Conservation (phyloP, 1,139 yeast genomes). For the Diutina rugosa region DNA sequence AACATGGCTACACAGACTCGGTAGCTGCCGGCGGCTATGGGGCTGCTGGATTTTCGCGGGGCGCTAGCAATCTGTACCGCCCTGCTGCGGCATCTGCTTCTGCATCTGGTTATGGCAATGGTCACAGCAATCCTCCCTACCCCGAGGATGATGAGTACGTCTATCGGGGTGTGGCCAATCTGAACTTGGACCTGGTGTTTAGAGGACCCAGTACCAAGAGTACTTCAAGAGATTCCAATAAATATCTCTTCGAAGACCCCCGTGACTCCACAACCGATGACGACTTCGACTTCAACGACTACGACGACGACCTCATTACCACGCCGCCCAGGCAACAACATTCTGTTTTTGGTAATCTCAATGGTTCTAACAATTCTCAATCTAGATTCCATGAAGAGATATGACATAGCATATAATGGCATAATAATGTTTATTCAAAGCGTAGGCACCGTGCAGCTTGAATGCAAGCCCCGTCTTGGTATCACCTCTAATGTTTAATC, state of each 20-base stretch:
- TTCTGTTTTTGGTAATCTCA: not conserved
- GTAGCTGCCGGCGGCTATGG: constrained; percentile 7
- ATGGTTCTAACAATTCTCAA: constrained; percentile 9
- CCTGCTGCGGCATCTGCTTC: constrained; percentile 9
- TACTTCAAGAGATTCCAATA: not conserved
- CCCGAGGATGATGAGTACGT: constrained; percentile 21
- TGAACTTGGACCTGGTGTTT: constrained; percentile 31
- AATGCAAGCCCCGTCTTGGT: not conserved
- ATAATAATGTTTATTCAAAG: not conserved
- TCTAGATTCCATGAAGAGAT: constrained; percentile 14
- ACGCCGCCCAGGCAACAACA: not conserved
- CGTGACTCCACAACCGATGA: constrained; percentile 6
- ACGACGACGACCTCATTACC: not conserved
- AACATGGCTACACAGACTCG: constrained; percentile 6
- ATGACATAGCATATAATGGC: constrained; percentile 3
- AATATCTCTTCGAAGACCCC: constrained; percentile 7
- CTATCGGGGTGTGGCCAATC: constrained; percentile 35
- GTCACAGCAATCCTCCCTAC: constrained; percentile 3
- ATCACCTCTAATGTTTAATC: no score
- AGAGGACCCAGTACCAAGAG: not conserved
- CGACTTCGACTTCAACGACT: not conserved
- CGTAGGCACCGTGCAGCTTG: not conserved
- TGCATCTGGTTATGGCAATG: not conserved
- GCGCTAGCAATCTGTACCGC: constrained; percentile 10
- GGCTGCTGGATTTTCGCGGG: constrained; percentile 12